Evolutionary conservation across 148 eudicot genomes (phyloP), one percentile per base, ranked within the genome.

Genomic region (Arctostaphylos glauca): DNA sequence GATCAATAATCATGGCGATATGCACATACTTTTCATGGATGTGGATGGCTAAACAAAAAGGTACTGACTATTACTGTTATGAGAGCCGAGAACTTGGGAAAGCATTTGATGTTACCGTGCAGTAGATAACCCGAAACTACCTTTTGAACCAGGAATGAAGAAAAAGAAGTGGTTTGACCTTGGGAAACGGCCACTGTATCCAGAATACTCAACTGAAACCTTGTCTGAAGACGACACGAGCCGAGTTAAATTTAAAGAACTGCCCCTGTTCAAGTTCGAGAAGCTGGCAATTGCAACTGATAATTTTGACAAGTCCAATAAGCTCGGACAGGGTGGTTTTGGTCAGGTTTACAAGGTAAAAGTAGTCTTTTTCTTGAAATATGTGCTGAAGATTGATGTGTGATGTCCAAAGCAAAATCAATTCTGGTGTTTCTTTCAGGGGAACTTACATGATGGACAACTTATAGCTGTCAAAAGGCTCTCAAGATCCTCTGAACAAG

Each of bases 291-390:
- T 78, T 5, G 94, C 94, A 44, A 90, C 94, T 5, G 74, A 84
- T 15, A 77, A 87, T 76, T 92, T 92, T 50, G 25, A 60, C 0
- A 38, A 58, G 12, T 21, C 12, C 4, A 90, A 85, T 56, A 86
- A 87, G 78, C 87, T 92, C 41, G 94, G 94, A 21, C 84, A 80
- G 72, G 94, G 92, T 76, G 94, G 92, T 67, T 91, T 90, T 56
- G 94, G 94, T 41, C 84, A 84, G 0, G 93, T 92, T 10, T 77
- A 77, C 23, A 77, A 38, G 79, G 64, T 74, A 48, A 48, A n/a
- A n/a, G n/a, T 54, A 38, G 62, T 12, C 68, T 38, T 31, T 58
- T 58, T 58, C 19, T 58, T 16, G 31, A 64, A 66, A 23, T 9
- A 2, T 6, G 16, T 25, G 43, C 48, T 76, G 31, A 78, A 66